These are phyloP conservation scores for Linum trigynum DNA, from an alignment of 345 rosid species.

Conservation along the genomic window DNA sequence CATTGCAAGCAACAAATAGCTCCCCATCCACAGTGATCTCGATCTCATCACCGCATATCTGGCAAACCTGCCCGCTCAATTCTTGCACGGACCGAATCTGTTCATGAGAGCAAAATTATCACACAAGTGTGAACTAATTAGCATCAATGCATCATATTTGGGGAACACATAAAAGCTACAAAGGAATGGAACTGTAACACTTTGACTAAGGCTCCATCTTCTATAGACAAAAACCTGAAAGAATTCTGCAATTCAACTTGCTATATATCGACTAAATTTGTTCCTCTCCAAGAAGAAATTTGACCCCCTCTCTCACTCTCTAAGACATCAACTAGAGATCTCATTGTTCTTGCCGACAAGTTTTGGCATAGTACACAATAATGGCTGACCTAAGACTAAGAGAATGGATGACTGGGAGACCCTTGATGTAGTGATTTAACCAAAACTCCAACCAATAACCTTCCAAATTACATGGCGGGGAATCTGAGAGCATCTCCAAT, in stretches of 20 bases:
- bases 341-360: neutral
- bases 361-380: too few relatives aligned
- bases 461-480: neutral
- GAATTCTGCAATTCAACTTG: neutral
- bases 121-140: neutral
- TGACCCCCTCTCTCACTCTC: neutral
- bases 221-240: neutral
- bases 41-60: slow-evolving; percentile 31
- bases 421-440: neutral
- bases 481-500: neutral
- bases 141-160: neutral
- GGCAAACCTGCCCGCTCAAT: slow-evolving; percentile 19
- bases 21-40: slow-evolving; percentile 23
- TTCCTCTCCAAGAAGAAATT: neutral
- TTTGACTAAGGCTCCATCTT: neutral
- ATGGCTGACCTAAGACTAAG: neutral
- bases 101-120: neutral
- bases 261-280: neutral
- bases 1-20: slow-evolving; percentile 32
- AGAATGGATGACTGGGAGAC: neutral
- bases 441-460: neutral
- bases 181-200: neutral
- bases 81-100: neutral
- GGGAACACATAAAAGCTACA: too few relatives aligned
- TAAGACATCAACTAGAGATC: neutral